Percentiles rank a stretch among this genome's conserved stretches.
Conservation (phyloP, 805 yeast genomes). For the Yamadazyma paraphyllophila region DNA sequence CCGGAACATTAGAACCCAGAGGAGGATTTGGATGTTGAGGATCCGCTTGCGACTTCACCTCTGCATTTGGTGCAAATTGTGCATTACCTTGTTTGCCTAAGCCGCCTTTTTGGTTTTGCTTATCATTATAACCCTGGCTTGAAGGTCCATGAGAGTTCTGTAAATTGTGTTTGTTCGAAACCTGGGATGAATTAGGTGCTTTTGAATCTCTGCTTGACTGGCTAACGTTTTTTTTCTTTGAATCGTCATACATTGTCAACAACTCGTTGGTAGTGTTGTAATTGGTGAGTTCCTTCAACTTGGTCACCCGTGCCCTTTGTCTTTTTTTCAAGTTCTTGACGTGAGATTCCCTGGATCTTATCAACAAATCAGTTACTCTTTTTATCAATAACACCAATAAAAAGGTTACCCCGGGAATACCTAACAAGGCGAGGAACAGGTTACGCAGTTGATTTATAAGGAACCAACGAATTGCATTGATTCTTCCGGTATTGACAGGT, state of each 20-base stretch:
- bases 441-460: slow-evolving; percentile 22
- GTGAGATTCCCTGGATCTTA: slow-evolving; percentile 15
- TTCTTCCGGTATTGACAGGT: slow-evolving; percentile 13
- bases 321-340: slow-evolving; percentile 35
- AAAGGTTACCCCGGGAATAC: slow-evolving; percentile 24
- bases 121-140: neutral
- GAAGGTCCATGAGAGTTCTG: neutral
- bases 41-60: neutral
- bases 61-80: neutral
- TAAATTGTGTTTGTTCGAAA: too few species aligned
- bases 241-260: slow-evolving; percentile 50
- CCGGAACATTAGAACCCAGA: neutral
- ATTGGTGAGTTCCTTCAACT: slow-evolving; percentile 68
- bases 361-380: slow-evolving; percentile 20
- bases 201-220: neutral
- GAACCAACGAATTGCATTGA: slow-evolving; percentile 22
- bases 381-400: slow-evolving; percentile 18
- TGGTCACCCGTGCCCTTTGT: slow-evolving; percentile 59
- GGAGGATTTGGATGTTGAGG: neutral
- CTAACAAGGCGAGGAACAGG: slow-evolving; percentile 18
- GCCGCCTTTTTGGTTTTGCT: too few species aligned
- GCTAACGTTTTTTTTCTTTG: neutral
- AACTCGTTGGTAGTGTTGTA: slow-evolving; percentile 75
- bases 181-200: too few species aligned
- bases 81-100: neutral